Base-by-base conservation (phyloP, 1,139 yeast genomes). In the Lodderomyces margitis region DNA sequence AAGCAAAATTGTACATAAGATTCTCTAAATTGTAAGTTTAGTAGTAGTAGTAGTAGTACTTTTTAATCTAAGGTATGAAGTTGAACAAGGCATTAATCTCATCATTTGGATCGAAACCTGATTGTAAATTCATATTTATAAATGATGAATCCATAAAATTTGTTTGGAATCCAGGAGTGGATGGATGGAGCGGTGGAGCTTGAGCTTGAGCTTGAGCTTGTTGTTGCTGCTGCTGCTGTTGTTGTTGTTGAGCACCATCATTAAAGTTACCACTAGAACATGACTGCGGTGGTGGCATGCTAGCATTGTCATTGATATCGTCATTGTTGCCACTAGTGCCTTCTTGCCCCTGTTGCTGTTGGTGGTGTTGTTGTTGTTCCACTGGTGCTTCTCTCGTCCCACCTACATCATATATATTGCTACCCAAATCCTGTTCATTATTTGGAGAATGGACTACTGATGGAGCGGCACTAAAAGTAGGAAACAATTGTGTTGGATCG, bases 401-500 rank as follows among this genome's bases (percentile, higher is more conserved):
- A 25, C 21, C 15, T 28, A 20, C 23, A 14, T 46, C 44, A 39
- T 49, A 51, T 10, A 52, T 49, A 38, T 55, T 52, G 32, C 54
- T 49, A 9, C 58, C 55, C 27, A 46, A 44, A n/a, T 17, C 45
- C 9, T 38, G 40, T 3, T 40, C 45, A 9, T 32, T 19, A 25
- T 33, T 28, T 5, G 73, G 73, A 3, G 74, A 64, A 45, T 68
- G 74, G 0, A 62, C 63, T 45, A 74, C 56, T 1, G 74, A 66
- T 9, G 68, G 64, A 2, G 75, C 72, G 20, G 57, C 48, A 48
- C 75, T 68, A 37, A 50, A 52, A 30, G 60, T 69, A 12, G 78
- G 78, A 48, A 74, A 74, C 52, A 74, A 66, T 49, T 74, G 78
- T 1, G 75, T 66, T 10, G 78, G 78, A 46, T 73, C 75, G 50